Percentiles rank a stretch among this genome's conserved stretches.
phyloP scores from a whole-genome alignment of 129 eudicot species.

The Glebionis coronaria region DNA sequence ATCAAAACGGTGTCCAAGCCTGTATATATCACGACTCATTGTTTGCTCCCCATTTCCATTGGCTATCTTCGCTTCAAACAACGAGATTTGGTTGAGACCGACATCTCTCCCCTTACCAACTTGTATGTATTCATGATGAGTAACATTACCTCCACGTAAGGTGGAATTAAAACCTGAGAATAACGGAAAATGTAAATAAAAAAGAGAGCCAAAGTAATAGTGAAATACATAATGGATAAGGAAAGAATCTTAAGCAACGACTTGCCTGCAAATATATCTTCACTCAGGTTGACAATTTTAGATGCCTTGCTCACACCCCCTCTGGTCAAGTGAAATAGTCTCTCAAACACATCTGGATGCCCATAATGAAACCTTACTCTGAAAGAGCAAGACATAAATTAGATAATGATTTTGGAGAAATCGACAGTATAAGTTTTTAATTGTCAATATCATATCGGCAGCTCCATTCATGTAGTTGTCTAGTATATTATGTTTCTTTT shows the following conservation, averaged over 20 bases:
- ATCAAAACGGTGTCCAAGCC: slow-evolving; percentile 97
- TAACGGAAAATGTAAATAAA: slow-evolving; percentile 18
- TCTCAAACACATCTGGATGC: slow-evolving; percentile 97
- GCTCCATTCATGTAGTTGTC: no score
- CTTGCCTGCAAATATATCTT: slow-evolving; percentile 95
- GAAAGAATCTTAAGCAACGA: slow-evolving; percentile 16
- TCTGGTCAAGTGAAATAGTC: slow-evolving; percentile 86
- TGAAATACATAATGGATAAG: neutral
- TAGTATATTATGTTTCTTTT: no score
- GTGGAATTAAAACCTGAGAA: slow-evolving; percentile 87
- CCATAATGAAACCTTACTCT: slow-evolving; percentile 99
- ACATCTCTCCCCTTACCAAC: slow-evolving; percentile 99
- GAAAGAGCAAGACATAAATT: slow-evolving; percentile 27
- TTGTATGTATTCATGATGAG: slow-evolving; percentile 98
- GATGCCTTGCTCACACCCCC: slow-evolving; percentile 99
- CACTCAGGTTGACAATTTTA: slow-evolving; percentile 81
- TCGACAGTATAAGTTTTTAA: no score
- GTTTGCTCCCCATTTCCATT: slow-evolving; percentile 97
- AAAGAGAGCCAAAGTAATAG: neutral
- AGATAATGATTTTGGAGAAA: slow-evolving; percentile 6
- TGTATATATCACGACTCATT: slow-evolving; percentile 90
- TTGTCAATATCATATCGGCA: no score
- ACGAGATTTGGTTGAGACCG: slow-evolving; percentile 91
- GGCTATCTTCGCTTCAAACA: slow-evolving; percentile 95
- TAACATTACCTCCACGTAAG: slow-evolving; percentile 88